A percentile compares a stretch with the other conserved stretches of the same genome.
Evolutionary conservation across 345 rosid species (phyloP).

Genomic region (Aquilaria sinensis): DNA sequence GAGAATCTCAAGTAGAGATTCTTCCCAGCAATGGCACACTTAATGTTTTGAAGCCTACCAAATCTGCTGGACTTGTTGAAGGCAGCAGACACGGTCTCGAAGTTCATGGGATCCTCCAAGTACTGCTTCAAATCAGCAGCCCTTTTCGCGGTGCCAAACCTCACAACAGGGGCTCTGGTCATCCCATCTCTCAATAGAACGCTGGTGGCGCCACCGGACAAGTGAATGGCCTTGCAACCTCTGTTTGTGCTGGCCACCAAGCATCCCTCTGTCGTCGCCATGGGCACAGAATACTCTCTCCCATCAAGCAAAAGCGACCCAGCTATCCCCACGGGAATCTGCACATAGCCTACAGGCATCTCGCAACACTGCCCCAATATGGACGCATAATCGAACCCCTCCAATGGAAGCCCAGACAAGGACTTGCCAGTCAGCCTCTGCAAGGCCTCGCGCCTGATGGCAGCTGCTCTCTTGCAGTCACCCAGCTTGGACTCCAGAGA

Average conservation of each 20-base stretch:
- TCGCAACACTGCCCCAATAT: constrained; percentile 77
- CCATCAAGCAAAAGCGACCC: constrained; percentile 67
- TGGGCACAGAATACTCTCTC: constrained; percentile 51
- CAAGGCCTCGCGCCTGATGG: constrained; percentile 52
- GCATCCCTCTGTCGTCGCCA: constrained; percentile 79
- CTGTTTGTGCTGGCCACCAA: constrained; percentile 72
- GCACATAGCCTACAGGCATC: constrained; percentile 72
- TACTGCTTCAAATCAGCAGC: constrained; percentile 58
- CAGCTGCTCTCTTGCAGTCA: constrained; percentile 55
- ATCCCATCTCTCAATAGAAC: constrained; percentile 49
- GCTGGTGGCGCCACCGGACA: constrained; percentile 54
- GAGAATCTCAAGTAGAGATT: constrained; percentile 50
- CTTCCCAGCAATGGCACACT: constrained; percentile 62
- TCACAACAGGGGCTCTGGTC: constrained; percentile 69
- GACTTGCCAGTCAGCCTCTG: constrained; percentile 51
- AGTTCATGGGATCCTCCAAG: constrained; percentile 50
- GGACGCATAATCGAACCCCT: constrained; percentile 58
- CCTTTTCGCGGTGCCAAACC: constrained; percentile 43
- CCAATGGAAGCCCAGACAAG: constrained; percentile 46
- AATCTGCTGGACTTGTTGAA: constrained; percentile 42
- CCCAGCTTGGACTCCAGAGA: constrained; percentile 60
- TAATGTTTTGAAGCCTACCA: constrained; percentile 45
- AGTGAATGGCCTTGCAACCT: constrained; percentile 66
- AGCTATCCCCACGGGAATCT: constrained; percentile 71
- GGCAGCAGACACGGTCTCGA: constrained; percentile 25